Conservation (phyloP, 257 asterid species). For the Handroanthus guayacan region DNA sequence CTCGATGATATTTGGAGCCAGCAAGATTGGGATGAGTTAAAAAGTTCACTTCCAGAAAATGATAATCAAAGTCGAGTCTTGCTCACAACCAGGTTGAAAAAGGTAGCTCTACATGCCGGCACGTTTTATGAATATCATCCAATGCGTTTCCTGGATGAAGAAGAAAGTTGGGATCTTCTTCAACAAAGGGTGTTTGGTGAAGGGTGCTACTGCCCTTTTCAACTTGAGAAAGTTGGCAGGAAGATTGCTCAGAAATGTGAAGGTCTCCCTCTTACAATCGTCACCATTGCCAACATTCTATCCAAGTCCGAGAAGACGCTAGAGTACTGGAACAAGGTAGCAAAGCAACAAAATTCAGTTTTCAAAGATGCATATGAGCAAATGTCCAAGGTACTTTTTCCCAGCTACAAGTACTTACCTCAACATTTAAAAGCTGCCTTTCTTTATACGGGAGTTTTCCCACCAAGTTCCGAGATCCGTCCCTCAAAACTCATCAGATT, state of each 20-base stretch:
- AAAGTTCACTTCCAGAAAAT: neutral
- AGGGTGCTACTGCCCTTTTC: neutral
- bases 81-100: slow-evolving; percentile 22
- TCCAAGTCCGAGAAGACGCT: neutral
- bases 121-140: too few relatives aligned
- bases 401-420: slow-evolving; percentile 37
- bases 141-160: neutral
- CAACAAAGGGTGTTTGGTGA: neutral
- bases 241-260: slow-evolving; percentile 24
- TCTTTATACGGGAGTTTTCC: slow-evolving; percentile 14
- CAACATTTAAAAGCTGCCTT: slow-evolving; percentile 25
- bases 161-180: slow-evolving; percentile 34
- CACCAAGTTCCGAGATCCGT: neutral
- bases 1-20: slow-evolving; percentile 32
- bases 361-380: neutral
- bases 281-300: slow-evolving; percentile 24
- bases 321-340: slow-evolving; percentile 15
- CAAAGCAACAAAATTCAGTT: neutral
- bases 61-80: slow-evolving; percentile 11
- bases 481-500: slow-evolving; percentile 11
- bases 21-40: neutral
- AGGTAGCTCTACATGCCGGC: too few relatives aligned
- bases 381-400: neutral
- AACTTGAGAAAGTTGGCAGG: slow-evolving; percentile 15
- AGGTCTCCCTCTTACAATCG: slow-evolving; percentile 40